Base-by-base conservation (phyloP, 768 basidiomycete genomes). In the Leucocoprinus sp. region DNA sequence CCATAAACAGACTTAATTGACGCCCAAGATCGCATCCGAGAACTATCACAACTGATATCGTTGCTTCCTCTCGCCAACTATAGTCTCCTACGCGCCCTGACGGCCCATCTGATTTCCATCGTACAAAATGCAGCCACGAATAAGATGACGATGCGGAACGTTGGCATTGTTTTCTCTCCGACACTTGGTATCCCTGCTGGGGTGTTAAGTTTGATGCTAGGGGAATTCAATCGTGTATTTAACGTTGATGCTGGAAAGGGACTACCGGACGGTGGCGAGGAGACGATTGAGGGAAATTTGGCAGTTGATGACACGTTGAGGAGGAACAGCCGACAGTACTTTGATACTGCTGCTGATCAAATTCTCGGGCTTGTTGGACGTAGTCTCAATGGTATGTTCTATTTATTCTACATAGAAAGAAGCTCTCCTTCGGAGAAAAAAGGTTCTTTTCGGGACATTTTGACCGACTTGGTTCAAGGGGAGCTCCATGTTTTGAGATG, bases 111-210 rank as follows among this genome's bases (percentile, higher is more conserved):
- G 50, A 96, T 97, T 54, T 72, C 93, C 35, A 87, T 99, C 55
- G 92, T 98, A 36, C 84, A 91, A 63, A 93, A 98, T 59, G 78
- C 92, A 14, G 56, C 74, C 34, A 67, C 85, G 48, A 96, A 96
- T 79, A 98, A 93, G 71, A 99, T 99, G 96, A 93, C 87, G 33
- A 84, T 98, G 79, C 82, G 95, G 37, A 99, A 99, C 60, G 91
- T 99, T 21, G 93, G 95, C 14, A 98, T 99, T 50, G 95, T 98
- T 18, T 97, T 98, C 67, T 93, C 92, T 53, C 96, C 96, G 2
- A 98, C 96, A 0, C 71, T 99, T 9, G 93, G 92, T 35, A 96
- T 99, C 55, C 95, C 95, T n/a, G 95, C 95, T 2, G 91, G 91
- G 5, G 88, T 97, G 34, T 93, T 98, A 64, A 92, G 89, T 57